Conservation (phyloP, 2,329 filamentous ascomycete genomes). For the Aspergillus ustus region DNA sequence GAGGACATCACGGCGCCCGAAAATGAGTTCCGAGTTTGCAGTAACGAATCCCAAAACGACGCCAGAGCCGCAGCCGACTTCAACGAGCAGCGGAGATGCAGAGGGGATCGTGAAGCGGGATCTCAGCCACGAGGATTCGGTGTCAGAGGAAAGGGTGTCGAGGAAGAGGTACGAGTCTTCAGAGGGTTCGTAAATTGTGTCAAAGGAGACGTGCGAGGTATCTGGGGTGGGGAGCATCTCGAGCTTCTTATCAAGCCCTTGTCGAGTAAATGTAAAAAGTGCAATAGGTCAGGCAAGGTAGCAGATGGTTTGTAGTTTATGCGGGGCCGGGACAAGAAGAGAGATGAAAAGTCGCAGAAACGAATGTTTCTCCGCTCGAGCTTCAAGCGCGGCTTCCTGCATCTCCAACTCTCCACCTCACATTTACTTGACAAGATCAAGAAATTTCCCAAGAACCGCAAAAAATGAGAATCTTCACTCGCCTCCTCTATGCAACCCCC, state of each 20-base stretch:
- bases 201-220: constrained; percentile 87
- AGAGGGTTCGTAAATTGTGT: constrained; percentile 89
- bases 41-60: constrained; percentile 89
- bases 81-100: constrained; percentile 68
- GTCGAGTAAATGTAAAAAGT: background rate
- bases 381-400: constrained; percentile 6
- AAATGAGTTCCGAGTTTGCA: constrained; percentile 72
- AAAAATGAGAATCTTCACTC: constrained; percentile 41
- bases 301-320: background rate
- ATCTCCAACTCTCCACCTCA: background rate
- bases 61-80: constrained; percentile 89
- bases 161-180: constrained; percentile 95
- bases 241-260: background rate
- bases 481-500: constrained; percentile 48
- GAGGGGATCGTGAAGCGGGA: constrained; percentile 57
- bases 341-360: background rate
- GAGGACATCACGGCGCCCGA: constrained; percentile 72
- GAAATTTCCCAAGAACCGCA: background rate
- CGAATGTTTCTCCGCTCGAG: constrained; percentile 14
- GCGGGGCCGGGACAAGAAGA: background rate
- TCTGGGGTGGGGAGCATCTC: constrained; percentile 86
- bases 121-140: constrained; percentile 72
- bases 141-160: constrained; percentile 78
- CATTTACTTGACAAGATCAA: background rate
- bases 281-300: background rate